phyloP scores from a whole-genome alignment of 169 alveolate genomes.

The Neospora caninum region DNA sequence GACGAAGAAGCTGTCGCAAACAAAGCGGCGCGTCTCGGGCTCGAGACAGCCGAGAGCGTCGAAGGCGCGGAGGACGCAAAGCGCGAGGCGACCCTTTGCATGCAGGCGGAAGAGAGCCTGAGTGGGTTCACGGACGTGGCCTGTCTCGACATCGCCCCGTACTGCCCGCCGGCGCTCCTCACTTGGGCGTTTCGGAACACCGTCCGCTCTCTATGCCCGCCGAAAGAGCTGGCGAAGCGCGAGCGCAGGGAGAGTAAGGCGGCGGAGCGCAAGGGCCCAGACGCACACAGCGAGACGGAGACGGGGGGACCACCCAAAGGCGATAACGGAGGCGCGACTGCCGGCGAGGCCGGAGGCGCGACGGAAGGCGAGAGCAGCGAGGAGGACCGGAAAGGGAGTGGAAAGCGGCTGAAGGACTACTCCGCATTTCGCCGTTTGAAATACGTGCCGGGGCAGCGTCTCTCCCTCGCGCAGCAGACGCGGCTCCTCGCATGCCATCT shows the following conservation, averaged over 20 bases:
- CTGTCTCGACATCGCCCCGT: constrained; percentile 58
- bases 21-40: neutral
- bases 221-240: neutral
- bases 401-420: neutral
- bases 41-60: no score
- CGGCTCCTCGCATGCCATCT: neutral
- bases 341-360: no score
- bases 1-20: neutral
- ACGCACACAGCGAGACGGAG: neutral
- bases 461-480: neutral
- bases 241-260: neutral
- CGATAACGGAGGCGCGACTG: no score
- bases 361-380: neutral
- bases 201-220: neutral
- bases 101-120: neutral
- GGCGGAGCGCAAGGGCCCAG: neutral
- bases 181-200: constrained; percentile 4
- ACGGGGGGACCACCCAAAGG: no score
- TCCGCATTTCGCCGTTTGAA: neutral
- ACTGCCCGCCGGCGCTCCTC: constrained; percentile 44
- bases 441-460: neutral
- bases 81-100: no score
- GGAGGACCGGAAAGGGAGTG: neutral
- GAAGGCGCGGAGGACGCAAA: no score
- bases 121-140: constrained; percentile 31